Conservation (phyloP, 2,329 filamentous ascomycete species). For the Paraconiothyrium brasiliense region DNA sequence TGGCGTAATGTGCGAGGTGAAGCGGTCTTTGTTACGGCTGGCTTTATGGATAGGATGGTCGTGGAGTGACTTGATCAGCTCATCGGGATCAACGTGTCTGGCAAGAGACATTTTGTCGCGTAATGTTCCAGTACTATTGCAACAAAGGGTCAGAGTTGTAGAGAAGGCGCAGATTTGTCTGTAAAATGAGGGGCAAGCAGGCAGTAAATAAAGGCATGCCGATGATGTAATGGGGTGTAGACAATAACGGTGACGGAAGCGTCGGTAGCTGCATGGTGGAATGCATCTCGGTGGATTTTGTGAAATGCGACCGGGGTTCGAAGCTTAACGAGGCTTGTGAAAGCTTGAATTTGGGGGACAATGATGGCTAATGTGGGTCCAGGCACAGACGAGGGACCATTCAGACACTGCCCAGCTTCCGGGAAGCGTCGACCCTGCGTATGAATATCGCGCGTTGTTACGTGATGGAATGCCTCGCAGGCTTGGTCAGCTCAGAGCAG, state of each 20-base stretch:
- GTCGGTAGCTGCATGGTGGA: conserved; percentile 1
- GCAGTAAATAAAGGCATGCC: conserved; percentile 8
- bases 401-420: neutral
- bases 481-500: neutral
- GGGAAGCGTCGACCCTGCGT: neutral
- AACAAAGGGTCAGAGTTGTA: neutral
- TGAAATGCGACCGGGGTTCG: conserved; percentile 8
- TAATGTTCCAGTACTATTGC: neutral
- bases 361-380: conserved; percentile 2
- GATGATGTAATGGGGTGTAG: conserved; percentile 21
- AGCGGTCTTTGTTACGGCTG: conserved; percentile 45
- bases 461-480: conserved; percentile 13
- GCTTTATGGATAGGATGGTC: conserved; percentile 55
- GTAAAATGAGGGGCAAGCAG: conserved; percentile 2
- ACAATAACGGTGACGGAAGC: neutral
- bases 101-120: conserved; percentile 58
- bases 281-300: neutral
- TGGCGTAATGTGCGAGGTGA: conserved; percentile 62
- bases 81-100: conserved; percentile 61
- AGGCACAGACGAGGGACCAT: neutral
- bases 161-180: neutral
- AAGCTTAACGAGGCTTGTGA: conserved; percentile 43
- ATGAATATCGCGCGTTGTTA: neutral
- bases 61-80: conserved; percentile 64
- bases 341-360: conserved; percentile 38